Percentiles rank a stretch among this genome's conserved stretches.
phyloP scores from a whole-genome alignment of 495 filamentous ascomycete genomes.

The Echria macrotheca region DNA sequence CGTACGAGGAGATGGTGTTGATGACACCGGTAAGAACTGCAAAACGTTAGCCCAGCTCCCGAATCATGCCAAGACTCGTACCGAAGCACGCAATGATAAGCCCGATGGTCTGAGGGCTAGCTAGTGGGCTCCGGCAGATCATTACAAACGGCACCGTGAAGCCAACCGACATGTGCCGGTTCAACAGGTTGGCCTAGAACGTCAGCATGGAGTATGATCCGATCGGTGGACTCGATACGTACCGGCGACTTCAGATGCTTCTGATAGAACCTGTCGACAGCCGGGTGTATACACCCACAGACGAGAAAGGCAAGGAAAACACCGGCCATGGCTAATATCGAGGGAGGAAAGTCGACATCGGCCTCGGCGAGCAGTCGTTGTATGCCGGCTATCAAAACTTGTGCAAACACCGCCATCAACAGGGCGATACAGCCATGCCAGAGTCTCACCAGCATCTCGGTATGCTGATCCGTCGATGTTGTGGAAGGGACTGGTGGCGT shows the following conservation, averaged over 20 bases:
- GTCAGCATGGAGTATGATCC: not conserved
- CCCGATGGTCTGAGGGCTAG: slow-evolving; percentile 26
- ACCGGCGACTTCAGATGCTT: slow-evolving; percentile 32
- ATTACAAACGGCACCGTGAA: slow-evolving; percentile 43
- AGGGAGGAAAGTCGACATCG: slow-evolving; percentile 24
- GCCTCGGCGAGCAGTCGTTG: slow-evolving; percentile 14
- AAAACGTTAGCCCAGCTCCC: slow-evolving; percentile 5
- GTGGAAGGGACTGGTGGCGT: not conserved
- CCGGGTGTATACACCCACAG: slow-evolving; percentile 5
- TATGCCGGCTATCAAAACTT: slow-evolving; percentile 25
- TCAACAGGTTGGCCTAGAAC: slow-evolving; percentile 33
- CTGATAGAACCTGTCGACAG: slow-evolving; percentile 27
- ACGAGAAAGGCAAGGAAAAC: slow-evolving; percentile 18
- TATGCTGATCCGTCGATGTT: not conserved
- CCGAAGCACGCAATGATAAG: slow-evolving; percentile 35
- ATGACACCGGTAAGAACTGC: slow-evolving; percentile 26
- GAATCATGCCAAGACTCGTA: slow-evolving; percentile 17
- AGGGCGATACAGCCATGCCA: slow-evolving; percentile 19
- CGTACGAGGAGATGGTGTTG: slow-evolving; percentile 22
- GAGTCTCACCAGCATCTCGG: not conserved
- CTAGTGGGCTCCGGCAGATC: slow-evolving; percentile 35
- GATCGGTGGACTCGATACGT: slow-evolving; percentile 5
- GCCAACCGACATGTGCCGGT: slow-evolving; percentile 45
- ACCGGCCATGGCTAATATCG: slow-evolving; percentile 28
- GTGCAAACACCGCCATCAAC: slow-evolving; percentile 17